These are phyloP conservation scores for Zoysia japonica DNA, from an alignment of 176 grass and related monocot species.

Conservation along the genomic window DNA sequence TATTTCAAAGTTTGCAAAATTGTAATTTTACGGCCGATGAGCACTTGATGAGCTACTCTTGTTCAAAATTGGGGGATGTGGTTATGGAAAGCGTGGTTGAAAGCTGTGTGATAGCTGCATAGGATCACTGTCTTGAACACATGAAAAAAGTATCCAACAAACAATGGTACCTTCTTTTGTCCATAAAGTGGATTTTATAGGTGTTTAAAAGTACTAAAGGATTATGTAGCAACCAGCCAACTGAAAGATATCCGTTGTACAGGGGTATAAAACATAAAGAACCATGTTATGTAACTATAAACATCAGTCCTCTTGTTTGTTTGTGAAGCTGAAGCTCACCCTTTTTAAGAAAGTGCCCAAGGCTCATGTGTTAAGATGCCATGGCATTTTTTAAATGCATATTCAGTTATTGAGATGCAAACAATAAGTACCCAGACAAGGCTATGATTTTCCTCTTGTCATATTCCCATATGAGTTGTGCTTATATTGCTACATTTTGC, in stretches of 20 bases:
- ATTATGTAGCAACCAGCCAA: not conserved
- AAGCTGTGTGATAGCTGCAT: not conserved
- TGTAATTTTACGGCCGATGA: not conserved
- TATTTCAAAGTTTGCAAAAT: too few relatives aligned
- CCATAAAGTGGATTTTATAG: not conserved
- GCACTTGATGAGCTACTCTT: not conserved
- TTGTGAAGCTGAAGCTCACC: not conserved
- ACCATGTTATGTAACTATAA: not conserved
- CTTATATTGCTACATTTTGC: constrained; percentile 24
- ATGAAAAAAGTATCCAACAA: not conserved
- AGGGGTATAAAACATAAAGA: not conserved
- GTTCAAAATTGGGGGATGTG: not conserved
- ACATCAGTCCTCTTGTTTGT: not conserved
- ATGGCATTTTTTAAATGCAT: constrained; percentile 25
- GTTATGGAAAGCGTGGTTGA: not conserved
- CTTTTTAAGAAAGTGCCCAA: constrained; percentile 1
- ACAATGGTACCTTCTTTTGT: not conserved
- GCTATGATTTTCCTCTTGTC: not conserved
- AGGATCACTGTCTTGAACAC: not conserved
- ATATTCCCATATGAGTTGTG: not conserved
- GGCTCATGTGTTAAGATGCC: not conserved
- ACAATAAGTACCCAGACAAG: not conserved
- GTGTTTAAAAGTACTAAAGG: not conserved
- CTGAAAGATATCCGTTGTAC: constrained; percentile 1
- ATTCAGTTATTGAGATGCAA: constrained; percentile 21